Conservation (phyloP, 2,329 filamentous ascomycete species). For the Cytospora paraplurivora region DNA sequence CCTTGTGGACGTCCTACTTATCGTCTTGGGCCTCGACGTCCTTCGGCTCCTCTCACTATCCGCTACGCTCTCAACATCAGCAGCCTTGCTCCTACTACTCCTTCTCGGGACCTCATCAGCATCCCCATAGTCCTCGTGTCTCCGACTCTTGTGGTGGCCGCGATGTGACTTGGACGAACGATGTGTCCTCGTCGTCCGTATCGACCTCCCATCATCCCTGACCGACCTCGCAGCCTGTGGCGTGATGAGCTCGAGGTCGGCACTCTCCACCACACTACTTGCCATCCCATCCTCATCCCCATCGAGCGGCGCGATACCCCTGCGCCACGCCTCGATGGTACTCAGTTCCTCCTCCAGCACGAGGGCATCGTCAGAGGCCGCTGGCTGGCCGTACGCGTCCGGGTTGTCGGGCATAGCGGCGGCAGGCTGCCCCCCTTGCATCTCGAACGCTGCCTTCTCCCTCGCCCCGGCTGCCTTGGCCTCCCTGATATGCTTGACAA, state of each 20-base stretch:
- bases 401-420: neutral
- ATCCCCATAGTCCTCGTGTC: constrained; percentile 16
- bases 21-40: constrained; percentile 39
- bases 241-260: constrained; percentile 54
- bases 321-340: constrained; percentile 59
- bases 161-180: constrained; percentile 33
- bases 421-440: constrained; percentile 27
- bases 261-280: constrained; percentile 46
- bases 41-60: constrained; percentile 37
- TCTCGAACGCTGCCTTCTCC: constrained; percentile 35
- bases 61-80: constrained; percentile 34
- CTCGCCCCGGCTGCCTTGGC: constrained; percentile 37
- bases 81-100: constrained; percentile 35
- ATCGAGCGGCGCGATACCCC: constrained; percentile 54
- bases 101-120: constrained; percentile 33
- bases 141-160: constrained; percentile 28
- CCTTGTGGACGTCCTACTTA: constrained; percentile 35
- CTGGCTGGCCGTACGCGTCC: constrained; percentile 26
- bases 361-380: constrained; percentile 57
- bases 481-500: constrained; percentile 80
- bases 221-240: constrained; percentile 55
- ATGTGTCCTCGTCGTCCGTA: constrained; percentile 44
- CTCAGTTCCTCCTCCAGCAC: constrained; percentile 60
- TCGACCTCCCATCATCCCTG: constrained; percentile 35
- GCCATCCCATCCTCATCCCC: constrained; percentile 33